Percentiles rank a stretch among this genome's conserved stretches.
These are phyloP conservation scores for Mycena albidolilacea DNA, from an alignment of 768 basidiomycete genomes.

Conservation along the genomic window DNA sequence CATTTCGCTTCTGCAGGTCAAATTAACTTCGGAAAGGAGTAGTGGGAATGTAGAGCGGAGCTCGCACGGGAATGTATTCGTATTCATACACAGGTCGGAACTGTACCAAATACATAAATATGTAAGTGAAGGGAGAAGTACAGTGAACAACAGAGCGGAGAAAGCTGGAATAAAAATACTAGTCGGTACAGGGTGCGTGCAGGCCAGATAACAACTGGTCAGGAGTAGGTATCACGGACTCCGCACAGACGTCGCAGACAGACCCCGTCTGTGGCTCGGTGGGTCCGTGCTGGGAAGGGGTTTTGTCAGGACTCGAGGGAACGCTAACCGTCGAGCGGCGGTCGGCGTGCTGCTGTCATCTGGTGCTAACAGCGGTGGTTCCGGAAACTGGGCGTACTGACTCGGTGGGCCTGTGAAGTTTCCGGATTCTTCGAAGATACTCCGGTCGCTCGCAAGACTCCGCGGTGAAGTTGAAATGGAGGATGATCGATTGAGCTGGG, in stretches of 20 bases:
- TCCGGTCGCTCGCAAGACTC: conserved; percentile 53
- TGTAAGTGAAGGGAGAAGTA: conserved; percentile 35
- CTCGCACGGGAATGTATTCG: conserved; percentile 27
- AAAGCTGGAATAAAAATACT: conserved; percentile 39
- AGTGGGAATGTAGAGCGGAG: conserved; percentile 17
- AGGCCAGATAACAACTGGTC: neutral
- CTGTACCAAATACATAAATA: conserved; percentile 43
- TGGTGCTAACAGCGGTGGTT: conserved; percentile 65
- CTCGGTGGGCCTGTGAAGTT: conserved; percentile 75
- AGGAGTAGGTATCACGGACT: conserved; percentile 46
- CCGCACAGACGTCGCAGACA: conserved; percentile 67
- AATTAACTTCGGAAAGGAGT: neutral
- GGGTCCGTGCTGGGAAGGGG: conserved; percentile 58
- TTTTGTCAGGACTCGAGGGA: conserved; percentile 75
- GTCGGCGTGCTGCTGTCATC: conserved; percentile 67
- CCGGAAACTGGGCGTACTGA: conserved; percentile 81
- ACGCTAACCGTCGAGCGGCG: conserved; percentile 76
- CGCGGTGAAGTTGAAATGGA: conserved; percentile 69
- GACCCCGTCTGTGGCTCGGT: conserved; percentile 65
- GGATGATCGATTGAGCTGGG: conserved; percentile 65
- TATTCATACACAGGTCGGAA: conserved; percentile 37
- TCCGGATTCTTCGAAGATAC: conserved; percentile 62
- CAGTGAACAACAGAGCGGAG: conserved; percentile 38
- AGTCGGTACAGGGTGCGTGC: conserved; percentile 30
- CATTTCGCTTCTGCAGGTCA: conserved; percentile 5